Evolutionary conservation across 2,329 filamentous ascomycete genomes (phyloP).

Genomic region (Exophiala oligosperma): DNA sequence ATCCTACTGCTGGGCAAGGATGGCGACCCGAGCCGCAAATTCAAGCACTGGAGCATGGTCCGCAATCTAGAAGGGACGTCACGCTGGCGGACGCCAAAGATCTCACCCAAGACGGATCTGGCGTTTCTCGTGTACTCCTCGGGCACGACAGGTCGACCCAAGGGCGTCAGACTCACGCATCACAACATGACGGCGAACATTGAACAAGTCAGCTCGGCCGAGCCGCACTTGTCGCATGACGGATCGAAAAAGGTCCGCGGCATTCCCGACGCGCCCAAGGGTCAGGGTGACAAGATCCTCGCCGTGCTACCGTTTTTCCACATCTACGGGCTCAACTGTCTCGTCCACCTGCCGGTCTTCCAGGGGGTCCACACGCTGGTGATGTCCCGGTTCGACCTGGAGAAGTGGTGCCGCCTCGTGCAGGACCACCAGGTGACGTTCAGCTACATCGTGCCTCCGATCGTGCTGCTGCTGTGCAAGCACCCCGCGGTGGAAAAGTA

Average conservation of each 20-base stretch:
- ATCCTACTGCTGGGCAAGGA: constrained; percentile 76
- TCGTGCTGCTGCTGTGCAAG: constrained; percentile 78
- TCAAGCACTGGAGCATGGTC: constrained; percentile 73
- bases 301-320: constrained; percentile 88
- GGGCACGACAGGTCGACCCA: constrained; percentile 87
- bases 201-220: constrained; percentile 55
- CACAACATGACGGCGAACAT: constrained; percentile 77
- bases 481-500: constrained; percentile 76
- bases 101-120: constrained; percentile 70
- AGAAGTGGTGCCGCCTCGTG: constrained; percentile 73
- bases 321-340: constrained; percentile 78
- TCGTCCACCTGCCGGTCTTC: constrained; percentile 69
- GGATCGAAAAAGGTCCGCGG: constrained; percentile 45
- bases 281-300: constrained; percentile 69
- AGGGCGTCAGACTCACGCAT: constrained; percentile 87
- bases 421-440: constrained; percentile 75
- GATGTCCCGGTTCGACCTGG: constrained; percentile 78
- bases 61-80: constrained; percentile 56
- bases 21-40: constrained; percentile 56
- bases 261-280: constrained; percentile 34
- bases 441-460: constrained; percentile 78
- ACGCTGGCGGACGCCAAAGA: constrained; percentile 60
- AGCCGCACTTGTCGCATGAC: constrained; percentile 59
- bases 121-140: constrained; percentile 86
- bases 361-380: constrained; percentile 67